Percentiles rank a stretch among this genome's conserved stretches.
phyloP scores from a whole-genome alignment of 768 basidiomycete species.

The Imleria badia region DNA sequence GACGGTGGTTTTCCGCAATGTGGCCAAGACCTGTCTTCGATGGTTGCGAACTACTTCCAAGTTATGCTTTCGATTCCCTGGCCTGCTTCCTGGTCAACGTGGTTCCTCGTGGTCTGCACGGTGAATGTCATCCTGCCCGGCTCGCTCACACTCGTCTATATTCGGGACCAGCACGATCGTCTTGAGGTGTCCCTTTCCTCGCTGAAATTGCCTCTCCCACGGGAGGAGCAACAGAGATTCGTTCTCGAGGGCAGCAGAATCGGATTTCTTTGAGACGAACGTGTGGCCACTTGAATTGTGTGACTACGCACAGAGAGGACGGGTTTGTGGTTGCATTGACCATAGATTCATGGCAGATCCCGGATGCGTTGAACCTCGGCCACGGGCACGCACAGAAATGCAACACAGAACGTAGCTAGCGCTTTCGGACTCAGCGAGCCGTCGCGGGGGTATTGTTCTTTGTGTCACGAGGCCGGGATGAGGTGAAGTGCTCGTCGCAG shows the following conservation, averaged over 20 bases:
- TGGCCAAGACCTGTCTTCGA: constrained; percentile 36
- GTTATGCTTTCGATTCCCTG: constrained; percentile 27
- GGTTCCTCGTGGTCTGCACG: constrained; percentile 1
- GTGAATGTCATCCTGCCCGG: constrained; percentile 10
- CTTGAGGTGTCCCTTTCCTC: constrained; percentile 16
- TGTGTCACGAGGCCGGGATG: constrained; percentile 1
- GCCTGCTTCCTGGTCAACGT: constrained; percentile 16
- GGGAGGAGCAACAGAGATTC: constrained; percentile 56
- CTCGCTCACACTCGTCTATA: constrained; percentile 16
- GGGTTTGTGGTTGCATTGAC: constrained; percentile 11
- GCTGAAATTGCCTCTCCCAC: constrained; percentile 42
- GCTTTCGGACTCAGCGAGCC: constrained; percentile 33
- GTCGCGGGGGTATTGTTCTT: constrained; percentile 2
- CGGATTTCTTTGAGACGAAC: constrained; percentile 25
- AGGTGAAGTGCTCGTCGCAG: constrained; percentile 11
- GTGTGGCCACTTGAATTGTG: constrained; percentile 5
- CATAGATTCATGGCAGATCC: constrained; percentile 1
- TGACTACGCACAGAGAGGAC: constrained; percentile 26
- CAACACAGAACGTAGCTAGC: constrained; percentile 13
- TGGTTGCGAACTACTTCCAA: constrained; percentile 9
- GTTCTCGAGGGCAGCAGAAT: constrained; percentile 48
- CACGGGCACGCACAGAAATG: constrained; percentile 37
- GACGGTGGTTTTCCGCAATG: neutral
- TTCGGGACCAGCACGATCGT: constrained; percentile 9
- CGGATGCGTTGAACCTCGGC: constrained; percentile 26